These are phyloP conservation scores for Vigna hirtella DNA, from an alignment of 306 rosid genomes.

Conservation along the genomic window DNA sequence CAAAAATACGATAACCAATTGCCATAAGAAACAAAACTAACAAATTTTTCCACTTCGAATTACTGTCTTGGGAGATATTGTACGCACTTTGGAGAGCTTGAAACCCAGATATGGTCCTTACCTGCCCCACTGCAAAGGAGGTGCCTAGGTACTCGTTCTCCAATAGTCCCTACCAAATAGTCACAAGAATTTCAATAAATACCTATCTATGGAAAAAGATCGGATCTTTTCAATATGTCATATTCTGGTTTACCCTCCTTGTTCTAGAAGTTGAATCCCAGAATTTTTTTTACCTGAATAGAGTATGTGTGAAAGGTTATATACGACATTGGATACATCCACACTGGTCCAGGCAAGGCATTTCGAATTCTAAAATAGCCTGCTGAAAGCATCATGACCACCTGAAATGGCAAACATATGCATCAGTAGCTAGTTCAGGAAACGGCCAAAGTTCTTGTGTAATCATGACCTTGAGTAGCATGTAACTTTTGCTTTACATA, in stretches of 20 bases:
- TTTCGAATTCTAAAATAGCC: conserved; percentile 93
- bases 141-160: conserved; percentile 94
- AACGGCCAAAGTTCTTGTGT: conserved; percentile 16
- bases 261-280: conserved; percentile 24
- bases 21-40: conserved; percentile 93
- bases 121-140: conserved; percentile 92
- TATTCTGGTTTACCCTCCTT: conserved; percentile 1
- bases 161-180: conserved; percentile 71
- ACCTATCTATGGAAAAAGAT: neutral
- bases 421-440: conserved; percentile 34
- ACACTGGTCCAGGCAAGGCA: conserved; percentile 79
- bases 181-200: conserved; percentile 9
- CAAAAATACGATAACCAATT: conserved; percentile 71
- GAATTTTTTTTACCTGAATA: conserved; percentile 72
- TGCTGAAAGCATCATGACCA: conserved; percentile 94
- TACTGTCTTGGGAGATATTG: conserved; percentile 66
- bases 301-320: conserved; percentile 90
- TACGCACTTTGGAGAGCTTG: conserved; percentile 89
- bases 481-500: neutral
- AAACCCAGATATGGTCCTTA: conserved; percentile 87
- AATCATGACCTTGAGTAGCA: neutral
- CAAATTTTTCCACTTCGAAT: conserved; percentile 89
- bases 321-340: conserved; percentile 92
- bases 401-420: conserved; percentile 60
- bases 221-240: too few species aligned